Evolutionary conservation across 2,329 filamentous ascomycete genomes (phyloP).

Genomic region (Fonsecaea nubica): DNA sequence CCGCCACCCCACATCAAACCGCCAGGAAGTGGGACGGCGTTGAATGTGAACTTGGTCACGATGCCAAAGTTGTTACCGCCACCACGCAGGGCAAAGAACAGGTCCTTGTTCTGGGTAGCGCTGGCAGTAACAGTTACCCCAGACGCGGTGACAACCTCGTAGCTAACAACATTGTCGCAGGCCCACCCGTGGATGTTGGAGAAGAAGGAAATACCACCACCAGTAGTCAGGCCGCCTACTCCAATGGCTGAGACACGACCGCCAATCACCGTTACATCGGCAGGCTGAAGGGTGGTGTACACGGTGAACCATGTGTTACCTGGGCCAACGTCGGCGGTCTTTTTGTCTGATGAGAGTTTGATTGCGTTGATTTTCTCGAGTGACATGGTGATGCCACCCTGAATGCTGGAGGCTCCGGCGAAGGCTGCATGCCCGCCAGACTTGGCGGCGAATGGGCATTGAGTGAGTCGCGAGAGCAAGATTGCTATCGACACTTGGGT

Average conservation of each 20-base stretch:
- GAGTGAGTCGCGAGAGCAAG: conserved; percentile 43
- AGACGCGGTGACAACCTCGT: conserved; percentile 37
- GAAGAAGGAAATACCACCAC: conserved; percentile 36
- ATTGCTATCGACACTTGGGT: conserved; percentile 45
- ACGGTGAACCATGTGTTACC: conserved; percentile 48
- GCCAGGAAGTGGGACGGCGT: conserved; percentile 36
- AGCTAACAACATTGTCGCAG: conserved; percentile 39
- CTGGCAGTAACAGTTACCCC: conserved; percentile 46
- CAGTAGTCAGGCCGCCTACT: conserved; percentile 38
- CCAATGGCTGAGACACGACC: conserved; percentile 44
- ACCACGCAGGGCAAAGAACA: conserved; percentile 52
- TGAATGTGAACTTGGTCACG: conserved; percentile 51
- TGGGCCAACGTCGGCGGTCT: conserved; percentile 43
- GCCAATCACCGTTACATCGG: conserved; percentile 45
- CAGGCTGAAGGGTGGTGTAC: conserved; percentile 44
- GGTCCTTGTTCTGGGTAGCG: conserved; percentile 43
- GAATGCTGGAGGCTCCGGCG: conserved; percentile 59
- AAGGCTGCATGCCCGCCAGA: conserved; percentile 66
- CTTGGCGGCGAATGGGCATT: conserved; percentile 60
- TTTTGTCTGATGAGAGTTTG: conserved; percentile 41
- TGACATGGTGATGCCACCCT: conserved; percentile 49
- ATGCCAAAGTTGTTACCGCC: conserved; percentile 51
- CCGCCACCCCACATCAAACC: conserved; percentile 36
- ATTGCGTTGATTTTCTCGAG: conserved; percentile 44
- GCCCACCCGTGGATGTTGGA: conserved; percentile 36